Conservation (phyloP, 345 rosid species). For the Lumnitzera littorea region DNA sequence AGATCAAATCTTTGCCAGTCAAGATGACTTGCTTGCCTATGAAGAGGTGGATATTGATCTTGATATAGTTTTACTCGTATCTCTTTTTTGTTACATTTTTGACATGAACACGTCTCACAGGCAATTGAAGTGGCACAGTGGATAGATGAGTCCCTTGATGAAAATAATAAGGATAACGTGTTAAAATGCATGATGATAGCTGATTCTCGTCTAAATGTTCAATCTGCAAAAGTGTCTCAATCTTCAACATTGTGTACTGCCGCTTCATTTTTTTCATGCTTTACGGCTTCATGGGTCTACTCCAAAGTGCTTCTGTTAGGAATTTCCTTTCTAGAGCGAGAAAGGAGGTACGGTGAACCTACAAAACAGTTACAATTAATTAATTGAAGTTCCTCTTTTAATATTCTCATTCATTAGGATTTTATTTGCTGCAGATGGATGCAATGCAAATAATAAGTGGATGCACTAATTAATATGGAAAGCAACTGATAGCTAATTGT, state of each 20-base stretch:
- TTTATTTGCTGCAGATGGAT: too few species aligned
- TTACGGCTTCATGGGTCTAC: constrained; percentile 74
- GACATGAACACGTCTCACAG: constrained; percentile 29
- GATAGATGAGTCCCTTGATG: constrained; percentile 81
- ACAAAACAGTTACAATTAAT: neutral
- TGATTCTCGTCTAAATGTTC: constrained; percentile 35
- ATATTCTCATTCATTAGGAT: too few species aligned
- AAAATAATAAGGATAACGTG: constrained; percentile 38
- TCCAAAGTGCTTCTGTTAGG: constrained; percentile 82
- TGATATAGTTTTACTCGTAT: neutral
- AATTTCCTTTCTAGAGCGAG: constrained; percentile 74
- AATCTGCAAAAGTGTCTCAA: constrained; percentile 16
- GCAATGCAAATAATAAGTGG: too few species aligned
- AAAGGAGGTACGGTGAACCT: constrained; percentile 48
- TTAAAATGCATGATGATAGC: constrained; percentile 60
- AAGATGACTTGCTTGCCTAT: constrained; percentile 57
- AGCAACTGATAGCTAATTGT: too few species aligned
- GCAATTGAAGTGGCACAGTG: constrained; percentile 89
- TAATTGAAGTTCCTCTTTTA: too few species aligned
- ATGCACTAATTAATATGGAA: too few species aligned
- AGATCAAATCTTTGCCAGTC: constrained; percentile 46
- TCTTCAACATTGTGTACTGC: constrained; percentile 23
- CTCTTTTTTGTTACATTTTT: constrained; percentile 6
- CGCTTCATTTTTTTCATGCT: constrained; percentile 29
- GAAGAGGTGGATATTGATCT: constrained; percentile 66